Base-by-base conservation (phyloP, 1,284 basidiomycete genomes). In the Moesziomyces aphidis region DNA sequence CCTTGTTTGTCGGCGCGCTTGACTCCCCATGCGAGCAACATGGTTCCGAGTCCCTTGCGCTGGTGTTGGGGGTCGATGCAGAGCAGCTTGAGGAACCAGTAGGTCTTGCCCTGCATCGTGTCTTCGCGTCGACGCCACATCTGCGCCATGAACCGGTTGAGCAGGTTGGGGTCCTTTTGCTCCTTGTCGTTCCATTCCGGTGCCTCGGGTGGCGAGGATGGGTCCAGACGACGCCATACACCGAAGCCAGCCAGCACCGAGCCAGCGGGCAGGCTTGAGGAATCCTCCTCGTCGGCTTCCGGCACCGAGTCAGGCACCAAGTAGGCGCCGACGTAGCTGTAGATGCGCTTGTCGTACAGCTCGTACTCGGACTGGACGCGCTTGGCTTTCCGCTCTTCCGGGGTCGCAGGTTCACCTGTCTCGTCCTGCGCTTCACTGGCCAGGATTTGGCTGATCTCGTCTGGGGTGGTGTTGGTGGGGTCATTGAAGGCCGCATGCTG, bases 61-160 rank as follows among this genome's bases (percentile, higher is more conserved):
- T 73, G 70, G 34, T 50, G 54, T 0, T 10, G 3, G 8, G 70
- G 70, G 11, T 59, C 31, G 34, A 73, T 58, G 19, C 42, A 34
- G 9, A 73, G 50, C 6, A 73, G 46, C 26, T 73, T 73, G 4
- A 73, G 23, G 31, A 51, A 67, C 51, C 50, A 64, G 26, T 67
- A 73, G 1, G n/a, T 13, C 24, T 63, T 55, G 7, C 24, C 47
- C 4, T 45, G 19, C 64, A 73, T 63, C 6, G 3, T 34, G 0
- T 2, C 0, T 34, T 73, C 64, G 9, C 70, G 15, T 0, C 64
- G 67, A 5, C 39, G 24, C 49, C 43, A 48, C 47, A 73, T 56
- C 26, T 63, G 26, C 1, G 64, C 63, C 5, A 58, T 54, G 48
- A 73, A 73, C 0, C 64, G 26, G 43, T 62, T 56, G 5, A 53